These are phyloP conservation scores for Coleophoma eucalyptorum DNA, from an alignment of 2,329 filamentous ascomycete species.

Conservation along the genomic window DNA sequence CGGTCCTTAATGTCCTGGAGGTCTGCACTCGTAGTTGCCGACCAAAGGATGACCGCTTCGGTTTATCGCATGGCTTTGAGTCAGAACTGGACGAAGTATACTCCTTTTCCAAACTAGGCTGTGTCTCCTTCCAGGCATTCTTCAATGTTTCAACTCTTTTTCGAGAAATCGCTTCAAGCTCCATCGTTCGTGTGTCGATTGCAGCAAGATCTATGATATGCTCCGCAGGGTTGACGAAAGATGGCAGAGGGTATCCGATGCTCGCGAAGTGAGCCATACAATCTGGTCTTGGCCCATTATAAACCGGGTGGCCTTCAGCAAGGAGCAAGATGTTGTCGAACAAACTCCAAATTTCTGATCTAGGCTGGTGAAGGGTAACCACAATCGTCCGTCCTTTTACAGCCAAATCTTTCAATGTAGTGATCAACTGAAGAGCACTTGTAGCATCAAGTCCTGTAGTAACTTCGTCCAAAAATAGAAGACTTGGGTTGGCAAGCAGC, in stretches of 20 bases:
- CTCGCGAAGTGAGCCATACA: not conserved
- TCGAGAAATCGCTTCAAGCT: not conserved
- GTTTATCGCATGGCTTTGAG: not conserved
- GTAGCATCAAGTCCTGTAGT: slow-evolving; percentile 72
- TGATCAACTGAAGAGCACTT: slow-evolving; percentile 66
- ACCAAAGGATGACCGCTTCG: not conserved
- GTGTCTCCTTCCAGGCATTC: not conserved
- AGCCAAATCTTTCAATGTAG: slow-evolving; percentile 62
- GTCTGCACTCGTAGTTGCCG: slow-evolving; percentile 36
- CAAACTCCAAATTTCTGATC: slow-evolving; percentile 71
- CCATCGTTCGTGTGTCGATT: not conserved
- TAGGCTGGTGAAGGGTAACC: slow-evolving; percentile 68
- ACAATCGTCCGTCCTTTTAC: slow-evolving; percentile 64
- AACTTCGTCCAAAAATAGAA: slow-evolving; percentile 72
- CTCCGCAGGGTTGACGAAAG: not conserved
- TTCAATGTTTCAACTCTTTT: not conserved
- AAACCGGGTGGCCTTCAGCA: slow-evolving; percentile 60
- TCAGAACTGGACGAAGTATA: slow-evolving; percentile 16
- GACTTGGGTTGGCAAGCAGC: slow-evolving; percentile 67
- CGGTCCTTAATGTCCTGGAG: slow-evolving; percentile 45
- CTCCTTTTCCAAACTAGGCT: not conserved
- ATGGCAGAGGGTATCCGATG: not conserved
- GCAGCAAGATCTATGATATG: not conserved
- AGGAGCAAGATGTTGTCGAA: slow-evolving; percentile 68
- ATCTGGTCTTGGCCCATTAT: slow-evolving; percentile 44